Percentiles rank a stretch among this genome's conserved stretches.
Conservation (phyloP, 495 filamentous ascomycete genomes). For the Trypethelium eluteriae region DNA sequence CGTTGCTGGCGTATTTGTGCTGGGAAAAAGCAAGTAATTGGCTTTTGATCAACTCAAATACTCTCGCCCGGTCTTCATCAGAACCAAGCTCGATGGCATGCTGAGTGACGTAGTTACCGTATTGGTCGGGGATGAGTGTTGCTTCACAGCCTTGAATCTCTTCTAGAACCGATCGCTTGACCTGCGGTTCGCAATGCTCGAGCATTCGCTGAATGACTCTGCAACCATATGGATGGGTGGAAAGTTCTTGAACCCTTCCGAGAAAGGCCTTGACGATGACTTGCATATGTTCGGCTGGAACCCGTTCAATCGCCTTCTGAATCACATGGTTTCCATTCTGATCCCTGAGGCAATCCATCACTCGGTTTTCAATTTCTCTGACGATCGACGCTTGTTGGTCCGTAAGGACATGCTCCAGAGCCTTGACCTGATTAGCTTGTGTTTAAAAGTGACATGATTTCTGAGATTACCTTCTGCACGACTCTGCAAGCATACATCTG, state of each 20-base stretch:
- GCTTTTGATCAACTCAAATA: constrained; percentile 65
- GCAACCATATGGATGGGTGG: constrained; percentile 80
- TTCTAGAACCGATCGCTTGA: constrained; percentile 61
- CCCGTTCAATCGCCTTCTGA: constrained; percentile 86
- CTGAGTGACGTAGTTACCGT: constrained; percentile 94
- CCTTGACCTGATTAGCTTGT: constrained; percentile 44
- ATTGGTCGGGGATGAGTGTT: constrained; percentile 76
- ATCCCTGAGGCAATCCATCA: constrained; percentile 75
- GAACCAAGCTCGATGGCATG: constrained; percentile 83
- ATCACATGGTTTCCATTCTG: constrained; percentile 97
- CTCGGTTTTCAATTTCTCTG: constrained; percentile 70
- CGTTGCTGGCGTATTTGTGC: constrained; percentile 96
- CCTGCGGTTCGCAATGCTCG: constrained; percentile 69
- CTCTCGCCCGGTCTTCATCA: constrained; percentile 61
- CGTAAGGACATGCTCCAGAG: constrained; percentile 81
- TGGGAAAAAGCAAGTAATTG: constrained; percentile 70
- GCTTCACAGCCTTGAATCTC: constrained; percentile 70
- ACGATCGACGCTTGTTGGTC: constrained; percentile 84
- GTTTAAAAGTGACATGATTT: constrained; percentile 9
- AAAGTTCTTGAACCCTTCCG: constrained; percentile 68
- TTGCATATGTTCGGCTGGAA: constrained; percentile 71
- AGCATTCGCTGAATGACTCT: constrained; percentile 90
- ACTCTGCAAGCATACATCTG: constrained; percentile 96
- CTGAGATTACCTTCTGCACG: constrained; percentile 70
- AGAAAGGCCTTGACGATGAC: constrained; percentile 84